Percentiles rank a stretch among this genome's conserved stretches.
Conservation (phyloP, 2,329 filamentous ascomycete genomes). For the Nemania sp. region DNA sequence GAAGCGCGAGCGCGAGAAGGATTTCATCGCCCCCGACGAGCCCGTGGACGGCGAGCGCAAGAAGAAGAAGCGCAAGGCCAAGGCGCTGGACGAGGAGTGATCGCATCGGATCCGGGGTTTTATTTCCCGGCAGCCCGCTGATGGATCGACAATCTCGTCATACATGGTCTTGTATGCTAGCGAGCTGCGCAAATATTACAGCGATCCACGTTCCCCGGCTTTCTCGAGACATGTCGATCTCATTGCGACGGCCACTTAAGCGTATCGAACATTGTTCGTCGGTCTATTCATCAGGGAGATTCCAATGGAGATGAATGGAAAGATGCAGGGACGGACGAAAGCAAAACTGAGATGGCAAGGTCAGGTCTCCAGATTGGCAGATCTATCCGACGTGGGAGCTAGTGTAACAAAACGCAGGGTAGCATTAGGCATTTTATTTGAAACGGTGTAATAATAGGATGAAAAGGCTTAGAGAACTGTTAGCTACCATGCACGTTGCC, state of each 20-base stretch:
- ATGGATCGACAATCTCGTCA: too few species aligned
- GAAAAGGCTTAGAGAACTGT: background rate
- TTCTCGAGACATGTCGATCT: background rate
- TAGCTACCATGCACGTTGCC: too few species aligned
- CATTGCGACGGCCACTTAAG: background rate
- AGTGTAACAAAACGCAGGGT: background rate
- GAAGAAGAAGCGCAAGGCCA: constrained; percentile 68
- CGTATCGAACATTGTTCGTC: background rate
- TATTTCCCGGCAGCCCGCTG: background rate
- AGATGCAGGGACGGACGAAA: background rate
- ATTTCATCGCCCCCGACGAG: constrained; percentile 88
- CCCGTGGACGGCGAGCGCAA: constrained; percentile 54
- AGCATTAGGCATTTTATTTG: background rate
- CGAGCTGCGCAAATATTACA: too few species aligned
- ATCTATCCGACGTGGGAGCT: background rate
- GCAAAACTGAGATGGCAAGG: background rate
- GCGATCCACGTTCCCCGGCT: too few species aligned
- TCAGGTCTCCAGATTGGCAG: background rate
- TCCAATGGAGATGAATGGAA: background rate
- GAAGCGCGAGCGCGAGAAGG: constrained; percentile 80
- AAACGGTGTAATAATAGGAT: background rate
- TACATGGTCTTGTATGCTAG: too few species aligned
- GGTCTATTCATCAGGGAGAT: background rate
- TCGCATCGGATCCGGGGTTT: background rate
- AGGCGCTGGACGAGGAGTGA: constrained; percentile 39